Evolutionary conservation across 2,329 filamentous ascomycete species (phyloP).

Genomic region (Pyrenochaeta sp.): DNA sequence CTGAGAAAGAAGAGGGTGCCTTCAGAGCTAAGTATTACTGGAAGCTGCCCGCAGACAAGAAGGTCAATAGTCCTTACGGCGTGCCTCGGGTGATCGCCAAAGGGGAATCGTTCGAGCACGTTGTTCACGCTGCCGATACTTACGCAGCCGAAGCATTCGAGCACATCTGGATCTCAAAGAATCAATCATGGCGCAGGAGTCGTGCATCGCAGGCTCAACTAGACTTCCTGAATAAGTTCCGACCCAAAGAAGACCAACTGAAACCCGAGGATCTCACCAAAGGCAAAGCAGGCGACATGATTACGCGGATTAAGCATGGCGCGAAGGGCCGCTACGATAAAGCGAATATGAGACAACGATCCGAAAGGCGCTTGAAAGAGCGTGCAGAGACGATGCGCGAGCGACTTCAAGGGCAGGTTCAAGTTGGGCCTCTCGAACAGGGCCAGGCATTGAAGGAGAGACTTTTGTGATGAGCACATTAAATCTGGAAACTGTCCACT

Average conservation of each 20-base stretch:
- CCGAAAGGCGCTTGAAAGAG: constrained; percentile 42
- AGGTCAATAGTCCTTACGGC: constrained; percentile 66
- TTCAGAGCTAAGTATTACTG: constrained; percentile 54
- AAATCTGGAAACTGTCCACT: too few species aligned
- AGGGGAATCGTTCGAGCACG: constrained; percentile 72
- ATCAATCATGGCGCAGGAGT: constrained; percentile 73
- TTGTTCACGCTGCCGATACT: constrained; percentile 85
- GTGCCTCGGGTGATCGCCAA: constrained; percentile 73
- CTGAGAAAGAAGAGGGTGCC: constrained; percentile 51
- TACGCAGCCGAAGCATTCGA: constrained; percentile 75
- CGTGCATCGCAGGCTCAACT: constrained; percentile 71
- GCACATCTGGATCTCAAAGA: constrained; percentile 70
- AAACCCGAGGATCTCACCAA: constrained; percentile 70
- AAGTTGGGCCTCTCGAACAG: constrained; percentile 56
- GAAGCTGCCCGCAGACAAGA: constrained; percentile 48
- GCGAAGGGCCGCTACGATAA: constrained; percentile 66
- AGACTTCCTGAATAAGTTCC: constrained; percentile 72
- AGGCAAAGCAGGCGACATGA: constrained; percentile 87
- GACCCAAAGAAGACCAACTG: constrained; percentile 64
- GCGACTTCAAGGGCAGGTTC: constrained; percentile 54
- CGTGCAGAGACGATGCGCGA: constrained; percentile 59
- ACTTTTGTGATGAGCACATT: background rate
- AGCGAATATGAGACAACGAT: constrained; percentile 43
- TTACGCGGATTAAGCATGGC: constrained; percentile 88
- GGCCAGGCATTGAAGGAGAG: constrained; percentile 13